phyloP scores from a whole-genome alignment of 108 stramenopile genomes.

The Nitzschia inconspicua region DNA sequence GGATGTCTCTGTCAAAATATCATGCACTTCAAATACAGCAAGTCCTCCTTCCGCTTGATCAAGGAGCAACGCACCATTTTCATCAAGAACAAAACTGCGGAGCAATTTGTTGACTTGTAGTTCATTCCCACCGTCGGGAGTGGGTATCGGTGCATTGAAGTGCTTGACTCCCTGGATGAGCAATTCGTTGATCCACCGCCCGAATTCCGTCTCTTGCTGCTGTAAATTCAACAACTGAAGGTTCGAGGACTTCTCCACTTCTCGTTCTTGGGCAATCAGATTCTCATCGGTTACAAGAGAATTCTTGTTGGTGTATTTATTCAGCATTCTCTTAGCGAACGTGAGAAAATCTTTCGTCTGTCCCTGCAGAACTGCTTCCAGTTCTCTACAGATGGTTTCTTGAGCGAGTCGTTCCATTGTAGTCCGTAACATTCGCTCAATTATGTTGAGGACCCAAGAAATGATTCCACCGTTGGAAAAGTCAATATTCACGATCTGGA shows the following conservation, averaged over 20 bases:
- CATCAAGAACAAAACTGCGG: constrained; percentile 39
- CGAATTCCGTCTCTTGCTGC: not conserved
- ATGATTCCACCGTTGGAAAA: constrained; percentile 29
- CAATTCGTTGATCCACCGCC: constrained; percentile 11
- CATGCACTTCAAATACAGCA: constrained; percentile 52
- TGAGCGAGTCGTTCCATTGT: constrained; percentile 9
- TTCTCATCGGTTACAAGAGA: not conserved
- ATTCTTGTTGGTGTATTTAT: not conserved
- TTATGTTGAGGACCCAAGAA: constrained; percentile 17
- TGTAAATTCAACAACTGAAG: constrained; percentile 1
- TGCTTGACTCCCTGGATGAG: constrained; percentile 7
- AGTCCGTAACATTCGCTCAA: constrained; percentile 12
- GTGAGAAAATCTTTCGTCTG: constrained; percentile 12
- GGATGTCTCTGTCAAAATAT: constrained; percentile 52
- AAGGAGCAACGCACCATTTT: constrained; percentile 20
- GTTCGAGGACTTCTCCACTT: not conserved
- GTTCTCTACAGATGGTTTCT: constrained; percentile 5
- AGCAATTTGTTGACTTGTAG: constrained; percentile 50
- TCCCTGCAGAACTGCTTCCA: not conserved
- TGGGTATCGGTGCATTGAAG: constrained; percentile 3
- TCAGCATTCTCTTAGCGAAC: too few species aligned
- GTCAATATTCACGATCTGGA: constrained; percentile 24
- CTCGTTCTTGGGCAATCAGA: not conserved
- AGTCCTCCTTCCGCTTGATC: constrained; percentile 2
- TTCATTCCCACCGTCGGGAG: not conserved